Evolutionary conservation across 148 eudicot genomes (phyloP).

Genomic region (Cornus kousa): DNA sequence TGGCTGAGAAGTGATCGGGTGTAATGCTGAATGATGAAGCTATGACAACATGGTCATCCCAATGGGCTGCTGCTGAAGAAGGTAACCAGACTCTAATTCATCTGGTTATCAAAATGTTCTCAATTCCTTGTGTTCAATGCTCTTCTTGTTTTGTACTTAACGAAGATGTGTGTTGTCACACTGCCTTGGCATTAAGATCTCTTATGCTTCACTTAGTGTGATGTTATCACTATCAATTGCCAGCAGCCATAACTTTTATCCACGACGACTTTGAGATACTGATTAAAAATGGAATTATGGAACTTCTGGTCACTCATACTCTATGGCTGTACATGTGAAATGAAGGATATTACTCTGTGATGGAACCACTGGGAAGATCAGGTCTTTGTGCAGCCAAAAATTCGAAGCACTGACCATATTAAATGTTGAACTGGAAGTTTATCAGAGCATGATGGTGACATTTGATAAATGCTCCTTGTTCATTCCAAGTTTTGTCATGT

Average conservation of each 20-base stretch:
- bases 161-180: conserved; percentile 15
- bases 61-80: conserved; percentile 14
- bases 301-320: neutral
- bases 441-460: neutral
- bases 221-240: neutral
- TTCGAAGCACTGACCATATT: neutral
- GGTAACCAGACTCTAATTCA: conserved; percentile 18
- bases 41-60: neutral
- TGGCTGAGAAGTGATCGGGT: conserved; percentile 1
- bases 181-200: neutral
- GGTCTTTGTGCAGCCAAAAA: neutral
- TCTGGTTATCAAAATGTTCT: conserved; percentile 9
- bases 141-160: conserved; percentile 2
- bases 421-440: neutral
- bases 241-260: neutral
- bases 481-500: neutral
- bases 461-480: neutral
- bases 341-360: neutral
- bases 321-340: conserved; percentile 1
- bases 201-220: conserved; percentile 6
- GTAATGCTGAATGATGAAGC: conserved; percentile 9
- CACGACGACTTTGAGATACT: conserved; percentile 4
- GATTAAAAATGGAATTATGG: neutral
- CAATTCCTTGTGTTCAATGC: conserved; percentile 9
- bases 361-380: neutral